Conservation (phyloP, 805 yeast species). For the Suhomyces sp. region DNA sequence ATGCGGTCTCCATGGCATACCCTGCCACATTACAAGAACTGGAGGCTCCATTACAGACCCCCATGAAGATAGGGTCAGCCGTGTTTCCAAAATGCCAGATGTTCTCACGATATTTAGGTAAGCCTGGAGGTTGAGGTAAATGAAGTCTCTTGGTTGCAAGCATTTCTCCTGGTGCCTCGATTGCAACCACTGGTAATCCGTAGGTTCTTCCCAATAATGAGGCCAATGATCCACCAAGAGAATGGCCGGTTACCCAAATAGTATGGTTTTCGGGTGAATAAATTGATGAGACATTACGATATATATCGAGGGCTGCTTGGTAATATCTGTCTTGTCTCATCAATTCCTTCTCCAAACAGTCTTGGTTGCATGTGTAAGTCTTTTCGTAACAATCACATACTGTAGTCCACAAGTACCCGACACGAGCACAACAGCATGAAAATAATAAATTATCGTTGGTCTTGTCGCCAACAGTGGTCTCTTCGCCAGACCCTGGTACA, state of each 20-base stretch:
- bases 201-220: conserved; percentile 81
- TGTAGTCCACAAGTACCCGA: conserved; percentile 87
- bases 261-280: conserved; percentile 64
- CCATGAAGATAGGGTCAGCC: conserved; percentile 96
- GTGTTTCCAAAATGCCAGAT: conserved; percentile 96
- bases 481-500: conserved; percentile 50
- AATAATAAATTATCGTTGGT: conserved; percentile 84
- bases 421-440: conserved; percentile 94
- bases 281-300: conserved; percentile 60
- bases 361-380: conserved; percentile 84
- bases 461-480: conserved; percentile 79
- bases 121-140: conserved; percentile 90
- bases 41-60: conserved; percentile 92
- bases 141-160: conserved; percentile 82
- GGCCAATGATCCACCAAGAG: conserved; percentile 87
- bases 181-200: conserved; percentile 87
- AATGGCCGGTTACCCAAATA: conserved; percentile 94
- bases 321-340: conserved; percentile 78
- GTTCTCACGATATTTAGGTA: conserved; percentile 73
- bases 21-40: conserved; percentile 89
- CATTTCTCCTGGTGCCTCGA: conserved; percentile 91
- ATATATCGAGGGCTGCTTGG: conserved; percentile 73
- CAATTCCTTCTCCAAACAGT: conserved; percentile 77
- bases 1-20: conserved; percentile 94
- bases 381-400: conserved; percentile 91